Conservation (phyloP, 176 grass and related monocot species). For the Panicum miliaceum region DNA sequence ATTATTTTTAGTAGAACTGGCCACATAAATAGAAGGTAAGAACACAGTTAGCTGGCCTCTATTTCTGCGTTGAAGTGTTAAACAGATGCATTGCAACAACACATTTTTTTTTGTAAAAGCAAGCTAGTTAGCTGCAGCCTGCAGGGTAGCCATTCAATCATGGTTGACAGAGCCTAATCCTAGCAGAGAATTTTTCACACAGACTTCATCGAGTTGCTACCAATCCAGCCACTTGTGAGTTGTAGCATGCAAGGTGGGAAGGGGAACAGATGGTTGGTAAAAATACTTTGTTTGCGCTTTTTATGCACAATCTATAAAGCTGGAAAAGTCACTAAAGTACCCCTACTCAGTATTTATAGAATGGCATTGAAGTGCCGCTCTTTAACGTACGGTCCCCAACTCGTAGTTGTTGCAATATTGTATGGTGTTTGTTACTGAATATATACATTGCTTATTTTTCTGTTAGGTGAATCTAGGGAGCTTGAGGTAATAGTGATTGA, state of each 20-base stretch:
- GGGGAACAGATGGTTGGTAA: not conserved
- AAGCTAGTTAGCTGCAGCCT: not conserved
- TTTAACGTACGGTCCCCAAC: not conserved
- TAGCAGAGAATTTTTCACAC: not conserved
- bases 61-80: not conserved
- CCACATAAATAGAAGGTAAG: conserved; percentile 23
- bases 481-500: not conserved
- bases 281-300: not conserved
- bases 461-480: not conserved
- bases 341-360: not conserved
- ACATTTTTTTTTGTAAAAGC: not conserved
- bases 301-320: not conserved
- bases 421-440: conserved; percentile 13
- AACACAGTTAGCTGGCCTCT: not conserved
- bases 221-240: not conserved
- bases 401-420: not conserved
- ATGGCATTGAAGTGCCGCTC: not conserved
- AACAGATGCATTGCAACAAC: not conserved
- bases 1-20: conserved; percentile 30
- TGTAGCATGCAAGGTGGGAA: not conserved
- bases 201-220: not conserved
- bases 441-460: conserved; percentile 11
- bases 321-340: not conserved
- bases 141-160: not conserved
- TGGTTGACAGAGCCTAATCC: not conserved